Conservation (phyloP, 2,329 filamentous ascomycete genomes). For the Helminthosporium solani region DNA sequence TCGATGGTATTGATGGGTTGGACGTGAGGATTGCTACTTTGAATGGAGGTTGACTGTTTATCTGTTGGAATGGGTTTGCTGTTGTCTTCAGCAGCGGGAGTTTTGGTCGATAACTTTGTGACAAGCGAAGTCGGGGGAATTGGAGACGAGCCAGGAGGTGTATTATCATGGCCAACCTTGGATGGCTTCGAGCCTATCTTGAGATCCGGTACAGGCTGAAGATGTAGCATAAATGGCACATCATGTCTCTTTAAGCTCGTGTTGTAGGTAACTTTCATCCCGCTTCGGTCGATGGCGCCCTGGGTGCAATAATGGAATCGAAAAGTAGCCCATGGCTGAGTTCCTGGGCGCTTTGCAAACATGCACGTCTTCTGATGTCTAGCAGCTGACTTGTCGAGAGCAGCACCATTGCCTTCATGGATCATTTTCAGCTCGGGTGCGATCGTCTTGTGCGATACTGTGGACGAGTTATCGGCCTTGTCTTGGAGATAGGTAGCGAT, state of each 20-base stretch:
- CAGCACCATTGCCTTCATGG: constrained; percentile 18
- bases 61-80: neutral
- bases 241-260: constrained; percentile 6
- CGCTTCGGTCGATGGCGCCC: constrained; percentile 15
- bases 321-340: constrained; percentile 42
- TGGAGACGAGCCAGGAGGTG: neutral
- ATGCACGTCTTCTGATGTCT: constrained; percentile 15
- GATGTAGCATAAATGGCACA: constrained; percentile 11
- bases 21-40: neutral
- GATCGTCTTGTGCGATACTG: constrained; percentile 16
- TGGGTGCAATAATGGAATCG: constrained; percentile 45
- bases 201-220: constrained; percentile 20
- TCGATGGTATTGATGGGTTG: neutral
- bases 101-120: neutral
- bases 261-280: constrained; percentile 13
- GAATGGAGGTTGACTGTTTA: neutral
- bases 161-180: neutral
- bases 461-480: neutral
- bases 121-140: neutral
- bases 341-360: constrained; percentile 29
- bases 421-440: constrained; percentile 23
- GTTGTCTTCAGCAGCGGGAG: neutral
- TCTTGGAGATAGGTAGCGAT: constrained; percentile 16
- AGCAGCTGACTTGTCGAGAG: constrained; percentile 10
- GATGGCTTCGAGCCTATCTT: constrained; percentile 5